phyloP scores from a whole-genome alignment of 1,284 basidiomycete species.

The Papiliotrema terrestris region DNA sequence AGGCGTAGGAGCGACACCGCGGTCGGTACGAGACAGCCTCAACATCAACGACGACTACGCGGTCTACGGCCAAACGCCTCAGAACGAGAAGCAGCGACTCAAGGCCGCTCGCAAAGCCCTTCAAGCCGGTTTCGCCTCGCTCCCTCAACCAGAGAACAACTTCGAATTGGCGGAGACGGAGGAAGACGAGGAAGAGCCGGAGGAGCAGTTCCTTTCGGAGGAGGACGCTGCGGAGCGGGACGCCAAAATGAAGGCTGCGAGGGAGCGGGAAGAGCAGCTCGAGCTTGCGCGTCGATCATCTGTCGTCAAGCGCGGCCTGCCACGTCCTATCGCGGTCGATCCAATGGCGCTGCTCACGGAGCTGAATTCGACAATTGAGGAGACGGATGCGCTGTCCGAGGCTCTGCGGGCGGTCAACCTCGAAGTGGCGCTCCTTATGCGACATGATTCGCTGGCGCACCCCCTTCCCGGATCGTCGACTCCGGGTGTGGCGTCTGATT shows the following conservation, averaged over 20 bases:
- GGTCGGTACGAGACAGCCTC: slow-evolving; percentile 82
- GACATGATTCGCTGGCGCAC: slow-evolving; percentile 83
- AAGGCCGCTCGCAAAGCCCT: slow-evolving; percentile 69
- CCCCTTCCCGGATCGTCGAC: slow-evolving; percentile 85
- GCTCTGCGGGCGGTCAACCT: slow-evolving; percentile 67
- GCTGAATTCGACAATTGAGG: slow-evolving; percentile 51
- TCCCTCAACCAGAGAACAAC: slow-evolving; percentile 95
- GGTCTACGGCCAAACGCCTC: slow-evolving; percentile 64
- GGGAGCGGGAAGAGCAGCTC: slow-evolving; percentile 73
- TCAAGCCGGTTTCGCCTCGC: slow-evolving; percentile 71
- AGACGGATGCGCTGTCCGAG: slow-evolving; percentile 53
- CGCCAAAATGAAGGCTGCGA: slow-evolving; percentile 63
- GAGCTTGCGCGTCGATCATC: slow-evolving; percentile 76
- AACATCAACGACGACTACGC: slow-evolving; percentile 73
- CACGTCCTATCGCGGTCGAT: slow-evolving; percentile 82
- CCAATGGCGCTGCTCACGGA: slow-evolving; percentile 61
- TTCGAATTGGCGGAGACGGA: slow-evolving; percentile 93
- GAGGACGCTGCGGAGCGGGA: slow-evolving; percentile 94
- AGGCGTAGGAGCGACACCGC: slow-evolving; percentile 61
- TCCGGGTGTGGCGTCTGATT: slow-evolving; percentile 66
- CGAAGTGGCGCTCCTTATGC: slow-evolving; percentile 75
- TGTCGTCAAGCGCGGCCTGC: slow-evolving; percentile 76
- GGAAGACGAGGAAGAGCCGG: slow-evolving; percentile 55
- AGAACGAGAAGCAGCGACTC: slow-evolving; percentile 63
- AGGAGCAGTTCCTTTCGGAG: slow-evolving; percentile 53